These are phyloP conservation scores for Fusarium fujikuroi DNA, from an alignment of 2,329 filamentous ascomycete genomes.

Conservation along the genomic window DNA sequence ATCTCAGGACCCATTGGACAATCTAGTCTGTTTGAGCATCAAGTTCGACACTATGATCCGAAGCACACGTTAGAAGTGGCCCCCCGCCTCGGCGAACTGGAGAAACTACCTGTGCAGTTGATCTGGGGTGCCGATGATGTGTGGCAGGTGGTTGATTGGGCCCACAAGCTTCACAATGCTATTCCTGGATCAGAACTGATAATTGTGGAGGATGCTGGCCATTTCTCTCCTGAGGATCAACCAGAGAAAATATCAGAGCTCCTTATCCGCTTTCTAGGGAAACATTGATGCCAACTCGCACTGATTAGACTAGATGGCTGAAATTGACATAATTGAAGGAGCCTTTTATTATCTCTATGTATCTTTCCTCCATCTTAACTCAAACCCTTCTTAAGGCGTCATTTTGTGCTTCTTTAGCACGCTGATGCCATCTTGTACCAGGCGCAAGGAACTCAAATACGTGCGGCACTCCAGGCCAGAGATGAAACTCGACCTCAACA, in stretches of 20 bases:
- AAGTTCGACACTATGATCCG: conserved; percentile 48
- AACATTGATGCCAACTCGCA: neutral
- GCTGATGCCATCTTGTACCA: conserved; percentile 28
- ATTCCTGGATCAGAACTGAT: conserved; percentile 46
- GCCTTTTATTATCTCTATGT: neutral
- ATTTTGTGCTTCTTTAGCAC: conserved; percentile 15
- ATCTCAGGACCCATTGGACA: conserved; percentile 49
- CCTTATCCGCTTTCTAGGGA: conserved; percentile 15
- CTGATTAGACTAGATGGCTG: neutral
- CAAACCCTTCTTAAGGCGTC: conserved; percentile 28
- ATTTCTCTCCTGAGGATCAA: conserved; percentile 49
- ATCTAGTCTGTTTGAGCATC: conserved; percentile 48
- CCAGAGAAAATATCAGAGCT: conserved; percentile 33
- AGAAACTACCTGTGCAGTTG: conserved; percentile 42
- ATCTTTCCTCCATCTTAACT: neutral
- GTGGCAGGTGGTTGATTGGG: conserved; percentile 49
- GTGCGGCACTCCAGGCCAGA: conserved; percentile 39
- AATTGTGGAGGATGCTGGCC: conserved; percentile 44
- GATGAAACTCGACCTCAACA: conserved; percentile 39
- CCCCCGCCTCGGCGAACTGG: conserved; percentile 38
- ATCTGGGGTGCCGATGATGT: conserved; percentile 48
- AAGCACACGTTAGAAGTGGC: conserved; percentile 49
- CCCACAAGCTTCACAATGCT: conserved; percentile 43
- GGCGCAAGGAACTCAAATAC: conserved; percentile 30
- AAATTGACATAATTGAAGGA: neutral